Percentiles rank a stretch among this genome's conserved stretches.
Evolutionary conservation across 1,284 basidiomycete genomes (phyloP).

Genomic region (Trametes sp.): DNA sequence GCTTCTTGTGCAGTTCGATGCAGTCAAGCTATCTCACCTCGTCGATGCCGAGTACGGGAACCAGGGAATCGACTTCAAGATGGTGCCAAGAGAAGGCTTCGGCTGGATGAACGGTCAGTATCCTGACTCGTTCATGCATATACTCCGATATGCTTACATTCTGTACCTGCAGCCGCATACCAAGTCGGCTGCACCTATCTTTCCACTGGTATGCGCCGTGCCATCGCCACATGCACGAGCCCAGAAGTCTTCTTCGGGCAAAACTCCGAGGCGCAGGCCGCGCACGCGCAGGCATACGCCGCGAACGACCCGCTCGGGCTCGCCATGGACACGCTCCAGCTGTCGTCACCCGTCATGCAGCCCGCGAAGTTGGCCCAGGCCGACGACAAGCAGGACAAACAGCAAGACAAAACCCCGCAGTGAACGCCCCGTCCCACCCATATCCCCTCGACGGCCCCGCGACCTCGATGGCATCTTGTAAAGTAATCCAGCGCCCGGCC

Average conservation of each 20-base stretch:
- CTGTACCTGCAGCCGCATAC: slow-evolving; percentile 73
- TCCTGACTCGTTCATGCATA: slow-evolving; percentile 6
- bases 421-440: neutral
- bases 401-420: neutral
- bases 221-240: slow-evolving; percentile 91
- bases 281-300: slow-evolving; percentile 41
- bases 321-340: slow-evolving; percentile 68
- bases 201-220: slow-evolving; percentile 92
- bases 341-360: slow-evolving; percentile 34
- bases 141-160: neutral
- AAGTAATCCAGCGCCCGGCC: slow-evolving; percentile 21
- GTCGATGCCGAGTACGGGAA: slow-evolving; percentile 99
- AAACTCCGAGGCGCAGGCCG: slow-evolving; percentile 46
- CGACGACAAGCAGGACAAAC: too few relatives aligned
- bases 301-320: slow-evolving; percentile 70
- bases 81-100: slow-evolving; percentile 96
- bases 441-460: slow-evolving; percentile 1
- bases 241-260: slow-evolving; percentile 88
- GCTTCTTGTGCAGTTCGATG: slow-evolving; percentile 76
- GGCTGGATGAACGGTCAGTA: slow-evolving; percentile 92
- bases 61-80: slow-evolving; percentile 97
- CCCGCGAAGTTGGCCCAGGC: too few relatives aligned
- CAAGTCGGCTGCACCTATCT: slow-evolving; percentile 96
- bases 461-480: slow-evolving; percentile 17
- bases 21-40: slow-evolving; percentile 92